These are phyloP conservation scores for Phytophthora agathidicida DNA, from an alignment of 352 stramenopile species.

Conservation along the genomic window DNA sequence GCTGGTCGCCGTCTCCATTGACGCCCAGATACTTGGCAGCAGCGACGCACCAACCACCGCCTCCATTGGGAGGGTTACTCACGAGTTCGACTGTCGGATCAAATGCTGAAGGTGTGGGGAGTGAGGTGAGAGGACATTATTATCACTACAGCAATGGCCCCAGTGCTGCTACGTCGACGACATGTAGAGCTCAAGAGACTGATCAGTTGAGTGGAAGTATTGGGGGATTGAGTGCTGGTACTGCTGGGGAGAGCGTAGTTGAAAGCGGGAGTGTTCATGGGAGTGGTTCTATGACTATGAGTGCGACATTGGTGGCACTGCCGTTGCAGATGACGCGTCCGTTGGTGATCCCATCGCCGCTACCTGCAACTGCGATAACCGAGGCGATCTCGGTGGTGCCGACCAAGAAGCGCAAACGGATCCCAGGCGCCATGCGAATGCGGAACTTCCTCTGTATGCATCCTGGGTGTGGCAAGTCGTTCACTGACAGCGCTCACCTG, in stretches of 20 bases:
- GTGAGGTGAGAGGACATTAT: conserved; percentile 10
- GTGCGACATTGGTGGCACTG: conserved; percentile 5
- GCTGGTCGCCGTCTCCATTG: conserved; percentile 29
- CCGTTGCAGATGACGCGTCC: conserved; percentile 13
- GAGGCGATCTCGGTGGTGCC: neutral
- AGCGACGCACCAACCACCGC: conserved; percentile 16
- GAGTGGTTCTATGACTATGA: conserved; percentile 13
- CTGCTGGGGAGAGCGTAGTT: conserved; percentile 4
- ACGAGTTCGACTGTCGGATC: conserved; percentile 10
- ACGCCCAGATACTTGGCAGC: conserved; percentile 32
- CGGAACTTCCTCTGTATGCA: conserved; percentile 77
- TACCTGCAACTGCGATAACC: conserved; percentile 4
- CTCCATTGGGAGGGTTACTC: conserved; percentile 18
- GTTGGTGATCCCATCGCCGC: conserved; percentile 18
- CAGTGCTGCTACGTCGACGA: conserved; percentile 6
- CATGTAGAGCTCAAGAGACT: conserved; percentile 9
- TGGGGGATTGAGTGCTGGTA: conserved; percentile 5
- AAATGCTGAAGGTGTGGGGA: conserved; percentile 6
- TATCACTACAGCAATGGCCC: conserved; percentile 19
- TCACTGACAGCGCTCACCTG: conserved; percentile 72
- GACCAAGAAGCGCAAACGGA: conserved; percentile 49
- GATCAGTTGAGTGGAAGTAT: conserved; percentile 9
- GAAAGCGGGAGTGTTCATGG: neutral
- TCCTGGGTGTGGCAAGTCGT: conserved; percentile 70
- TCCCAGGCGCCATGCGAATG: conserved; percentile 50